Evolutionary conservation across 495 filamentous ascomycete genomes (phyloP), one percentile per base, ranked within the genome.

Genomic region (Lasiosphaeria ovina): DNA sequence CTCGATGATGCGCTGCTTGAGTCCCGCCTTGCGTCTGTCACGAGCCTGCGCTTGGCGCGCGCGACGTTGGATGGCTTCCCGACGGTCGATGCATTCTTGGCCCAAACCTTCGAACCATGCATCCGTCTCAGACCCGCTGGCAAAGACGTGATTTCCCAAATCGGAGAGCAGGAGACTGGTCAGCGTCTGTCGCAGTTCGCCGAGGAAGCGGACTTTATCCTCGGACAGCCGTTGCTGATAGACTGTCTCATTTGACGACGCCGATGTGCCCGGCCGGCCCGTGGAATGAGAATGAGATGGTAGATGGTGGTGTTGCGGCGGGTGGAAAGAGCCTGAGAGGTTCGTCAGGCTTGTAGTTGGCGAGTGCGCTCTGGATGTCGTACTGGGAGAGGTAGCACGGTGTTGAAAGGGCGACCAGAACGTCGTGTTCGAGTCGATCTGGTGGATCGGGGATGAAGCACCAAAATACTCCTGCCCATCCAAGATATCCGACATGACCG

Each of bases 161-260:
- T 98, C 94, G 61, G 93, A 97, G 36, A 98, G 76, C 8, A 98
- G 79, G 35, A 98, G 77, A 63, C 91, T 92, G 12, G 88, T 91
- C 55, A 97, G 74, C 1, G 85, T 89, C 67, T 91, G 89, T 66
- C 87, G 87, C 36, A 97, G 76, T 14, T 91, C 87, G 2, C 83
- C 76, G 44, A 96, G 78, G 76, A 97, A 97, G 31, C 82, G 76
- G 14, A 79, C 70, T 65, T 83, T 85, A 51, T 79, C 79, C 54
- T 80, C 78, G 7, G 76, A 76, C 10, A 77, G 64, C 42, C 77
- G 77, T 60, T 82, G 80, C 56, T 85, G 74, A 66, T 80, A 82
- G 16, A 84, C 76, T 1, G 85, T 85, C 53, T 86, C 83, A 51
- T 81, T 84, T 0, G 82, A 82, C 5, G 85, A 85, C 0, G 83